These are phyloP conservation scores for Agrocybe pediades DNA, from an alignment of 768 basidiomycete species.

Conservation along the genomic window DNA sequence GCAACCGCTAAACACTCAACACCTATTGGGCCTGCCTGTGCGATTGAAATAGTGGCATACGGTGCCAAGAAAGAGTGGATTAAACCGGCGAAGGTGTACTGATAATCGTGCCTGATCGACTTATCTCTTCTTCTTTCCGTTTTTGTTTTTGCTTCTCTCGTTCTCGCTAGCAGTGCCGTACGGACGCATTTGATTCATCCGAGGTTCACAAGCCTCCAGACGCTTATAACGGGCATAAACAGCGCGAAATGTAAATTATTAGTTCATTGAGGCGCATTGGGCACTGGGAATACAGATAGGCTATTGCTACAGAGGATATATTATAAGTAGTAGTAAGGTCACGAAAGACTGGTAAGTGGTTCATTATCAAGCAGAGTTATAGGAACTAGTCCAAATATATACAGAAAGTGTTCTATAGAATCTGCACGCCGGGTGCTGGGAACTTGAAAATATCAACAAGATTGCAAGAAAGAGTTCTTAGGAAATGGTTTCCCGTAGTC, in stretches of 20 bases:
- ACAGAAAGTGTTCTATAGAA: neutral
- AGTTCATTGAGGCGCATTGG: neutral
- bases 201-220: neutral
- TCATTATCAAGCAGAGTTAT: neutral
- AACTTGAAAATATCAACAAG: conserved; percentile 28
- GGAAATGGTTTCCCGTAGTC: conserved; percentile 60
- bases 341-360: neutral
- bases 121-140: neutral
- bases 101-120: conserved; percentile 4
- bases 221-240: neutral
- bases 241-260: neutral
- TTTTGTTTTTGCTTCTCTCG: neutral
- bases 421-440: too few relatives aligned
- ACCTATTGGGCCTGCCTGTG: conserved; percentile 41
- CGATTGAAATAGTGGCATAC: conserved; percentile 63
- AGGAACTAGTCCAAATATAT: neutral
- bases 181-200: conserved; percentile 3
- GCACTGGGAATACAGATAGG: neutral
- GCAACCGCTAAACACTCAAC: conserved; percentile 18
- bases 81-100: conserved; percentile 23
- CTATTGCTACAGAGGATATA: conserved; percentile 2
- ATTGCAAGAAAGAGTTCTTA: conserved; percentile 52
- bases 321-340: neutral
- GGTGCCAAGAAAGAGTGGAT: conserved; percentile 69
- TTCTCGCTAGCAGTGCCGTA: neutral